Evolutionary conservation across 2,329 filamentous ascomycete genomes (phyloP).

Genomic region (Botrytis porri): DNA sequence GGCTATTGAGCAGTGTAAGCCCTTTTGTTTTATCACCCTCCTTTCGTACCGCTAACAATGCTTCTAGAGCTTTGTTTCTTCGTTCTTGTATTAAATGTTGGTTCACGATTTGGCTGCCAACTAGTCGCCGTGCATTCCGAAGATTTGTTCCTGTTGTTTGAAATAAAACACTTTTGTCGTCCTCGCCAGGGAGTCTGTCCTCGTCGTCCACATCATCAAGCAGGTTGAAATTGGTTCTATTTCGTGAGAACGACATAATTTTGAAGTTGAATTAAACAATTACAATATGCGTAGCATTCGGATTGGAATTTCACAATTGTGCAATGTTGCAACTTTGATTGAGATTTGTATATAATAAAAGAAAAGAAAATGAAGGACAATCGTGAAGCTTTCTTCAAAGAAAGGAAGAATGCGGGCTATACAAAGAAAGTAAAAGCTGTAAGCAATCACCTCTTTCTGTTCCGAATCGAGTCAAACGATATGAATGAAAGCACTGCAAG

Average conservation of each 20-base stretch:
- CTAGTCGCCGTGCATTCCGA: neutral
- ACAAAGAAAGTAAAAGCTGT: constrained; percentile 9
- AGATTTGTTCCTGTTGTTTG: neutral
- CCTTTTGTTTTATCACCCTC: neutral
- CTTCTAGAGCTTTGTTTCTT: constrained; percentile 5
- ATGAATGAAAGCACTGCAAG: neutral
- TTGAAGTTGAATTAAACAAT: neutral
- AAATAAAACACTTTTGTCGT: neutral
- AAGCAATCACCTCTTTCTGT: constrained; percentile 16
- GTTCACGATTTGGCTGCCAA: neutral
- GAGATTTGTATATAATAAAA: constrained; percentile 5
- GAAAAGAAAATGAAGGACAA: neutral
- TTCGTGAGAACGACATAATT: constrained; percentile 3
- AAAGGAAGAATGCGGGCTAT: constrained; percentile 13
- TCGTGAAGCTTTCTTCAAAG: constrained; percentile 9
- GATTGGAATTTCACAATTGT: neutral
- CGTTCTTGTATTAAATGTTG: neutral
- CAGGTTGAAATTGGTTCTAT: neutral
- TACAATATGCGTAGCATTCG: neutral
- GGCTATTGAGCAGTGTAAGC: neutral
- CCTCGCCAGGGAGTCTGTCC: neutral
- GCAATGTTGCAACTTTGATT: neutral
- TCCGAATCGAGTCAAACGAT: neutral
- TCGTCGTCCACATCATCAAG: neutral
- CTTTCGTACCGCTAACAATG: neutral